Conservation (phyloP, 164 flowering plant species). For the Litsea cubeba region DNA sequence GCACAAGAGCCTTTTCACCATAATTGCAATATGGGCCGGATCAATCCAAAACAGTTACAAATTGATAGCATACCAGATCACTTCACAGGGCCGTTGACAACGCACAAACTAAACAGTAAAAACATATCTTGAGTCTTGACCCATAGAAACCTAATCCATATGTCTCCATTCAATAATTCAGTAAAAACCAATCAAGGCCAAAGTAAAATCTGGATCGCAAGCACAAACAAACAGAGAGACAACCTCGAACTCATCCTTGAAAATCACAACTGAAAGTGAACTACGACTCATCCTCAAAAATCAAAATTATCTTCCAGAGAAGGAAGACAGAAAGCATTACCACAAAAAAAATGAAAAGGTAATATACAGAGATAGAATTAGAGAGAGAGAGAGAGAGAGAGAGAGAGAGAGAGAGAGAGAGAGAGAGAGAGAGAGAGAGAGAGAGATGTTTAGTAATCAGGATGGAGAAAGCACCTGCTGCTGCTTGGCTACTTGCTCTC, state of each 20-base stretch:
- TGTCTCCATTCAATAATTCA: not conserved
- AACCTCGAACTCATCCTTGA: too few species aligned
- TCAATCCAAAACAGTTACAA: not conserved
- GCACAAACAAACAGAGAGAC: too few species aligned
- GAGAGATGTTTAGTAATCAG: too few species aligned
- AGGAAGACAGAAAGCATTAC: too few species aligned
- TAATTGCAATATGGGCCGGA: not conserved
- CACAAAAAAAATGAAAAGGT: too few species aligned
- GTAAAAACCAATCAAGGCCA: not conserved
- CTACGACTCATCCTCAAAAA: not conserved
- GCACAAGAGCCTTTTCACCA: not conserved
- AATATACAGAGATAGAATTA: too few species aligned
- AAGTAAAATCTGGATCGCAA: not conserved
- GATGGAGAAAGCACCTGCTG: conserved; percentile 53
- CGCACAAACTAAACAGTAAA: not conserved
- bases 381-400: too few species aligned
- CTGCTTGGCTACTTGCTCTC: conserved; percentile 93
- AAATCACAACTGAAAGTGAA: not conserved
- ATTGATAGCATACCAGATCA: not conserved
- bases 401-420: too few species aligned
- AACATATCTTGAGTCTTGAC: not conserved
- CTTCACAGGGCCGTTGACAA: not conserved
- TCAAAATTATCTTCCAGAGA: too few species aligned
- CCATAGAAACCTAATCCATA: not conserved
- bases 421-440: too few species aligned